Base-by-base conservation (phyloP, 305 asterid species). In the Solanum hybrid region DNA sequence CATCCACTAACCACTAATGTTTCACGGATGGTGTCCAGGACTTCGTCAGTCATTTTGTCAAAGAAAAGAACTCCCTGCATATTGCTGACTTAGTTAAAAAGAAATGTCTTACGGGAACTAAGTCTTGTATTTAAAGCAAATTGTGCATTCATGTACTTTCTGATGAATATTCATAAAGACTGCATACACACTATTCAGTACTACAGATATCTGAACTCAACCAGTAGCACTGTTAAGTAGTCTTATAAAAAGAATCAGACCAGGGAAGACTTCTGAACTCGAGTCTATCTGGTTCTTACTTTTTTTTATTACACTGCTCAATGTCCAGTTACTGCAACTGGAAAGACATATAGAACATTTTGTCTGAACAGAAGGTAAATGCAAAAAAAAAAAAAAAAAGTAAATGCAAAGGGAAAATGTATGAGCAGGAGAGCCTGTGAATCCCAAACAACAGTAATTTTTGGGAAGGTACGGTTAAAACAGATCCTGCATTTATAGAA, bases 11-110 rank as follows among this genome's bases (percentile, higher is more conserved):
- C 99, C 98, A 94, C 95, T 90, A 96, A 93, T 51, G 15, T 51
- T 51, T 31, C 94, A 35, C 93, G 96, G 90, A 97, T 93, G 82
- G 91, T 93, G 80, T 97, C 98, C 72, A 97, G 93, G 86, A 95
- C 96, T 90, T 94, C 97, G 38, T 94, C 98, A 34, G 95, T 93
- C 98, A 96, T 97, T 92, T 93, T 94, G 76, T 96, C 99, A 88
- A 95, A 93, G 92, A 94, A 97, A 86, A 97, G 97, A 90, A 95
- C 90, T 85, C 99, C 99, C 99, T 97, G 99, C 95, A 93, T 32
- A 82, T 56, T 34, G 86, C 75, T 26, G 82, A 29, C 37, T 24
- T 89, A 72, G 88, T 85, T 11, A 56, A 85, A 51, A 60, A 51
- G 76, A 85, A 17, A 81, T 78, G 82, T 45, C 10, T 27, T 24